These are phyloP conservation scores for Scheffersomyces quercinus DNA, from an alignment of 1,139 yeast genomes.

Conservation along the genomic window DNA sequence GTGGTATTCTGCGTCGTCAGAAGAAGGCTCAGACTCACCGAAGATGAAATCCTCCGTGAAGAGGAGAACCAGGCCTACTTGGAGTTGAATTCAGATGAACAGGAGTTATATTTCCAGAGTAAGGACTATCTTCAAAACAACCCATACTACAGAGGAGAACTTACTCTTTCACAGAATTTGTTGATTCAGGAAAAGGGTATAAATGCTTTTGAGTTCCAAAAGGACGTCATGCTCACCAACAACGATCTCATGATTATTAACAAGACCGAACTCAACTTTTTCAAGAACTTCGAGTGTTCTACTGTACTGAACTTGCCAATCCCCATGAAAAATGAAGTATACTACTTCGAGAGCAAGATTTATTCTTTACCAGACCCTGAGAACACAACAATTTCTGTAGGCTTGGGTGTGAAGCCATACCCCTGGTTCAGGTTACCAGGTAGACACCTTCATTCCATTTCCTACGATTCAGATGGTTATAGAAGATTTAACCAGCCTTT, in stretches of 20 bases:
- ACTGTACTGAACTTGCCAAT: conserved; percentile 85
- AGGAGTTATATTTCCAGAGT: conserved; percentile 76
- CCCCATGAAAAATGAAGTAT: conserved; percentile 82
- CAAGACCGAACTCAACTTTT: conserved; percentile 76
- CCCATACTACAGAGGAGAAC: conserved; percentile 51
- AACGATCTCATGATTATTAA: conserved; percentile 65
- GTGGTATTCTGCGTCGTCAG: conserved; percentile 9
- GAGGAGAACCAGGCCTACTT: conserved; percentile 62
- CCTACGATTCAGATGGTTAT: conserved; percentile 55
- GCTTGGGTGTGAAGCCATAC: conserved; percentile 52
- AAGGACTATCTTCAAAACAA: conserved; percentile 56
- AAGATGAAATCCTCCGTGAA: conserved; percentile 61
- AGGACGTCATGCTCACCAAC: conserved; percentile 61
- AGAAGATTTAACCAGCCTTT: conserved; percentile 56
- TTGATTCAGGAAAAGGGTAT: conserved; percentile 90
- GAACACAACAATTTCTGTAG: conserved; percentile 44
- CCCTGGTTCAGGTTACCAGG: conserved; percentile 65
- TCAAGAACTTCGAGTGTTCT: conserved; percentile 70
- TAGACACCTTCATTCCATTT: conserved; percentile 48
- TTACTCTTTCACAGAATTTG: conserved; percentile 51
- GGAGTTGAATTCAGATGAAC: conserved; percentile 68
- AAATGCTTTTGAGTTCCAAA: conserved; percentile 87
- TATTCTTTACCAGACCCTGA: conserved; percentile 57
- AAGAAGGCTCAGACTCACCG: conserved; percentile 24
- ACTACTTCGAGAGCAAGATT: conserved; percentile 82